Base-by-base conservation (phyloP, 345 rosid genomes). In the Populus simonii region DNA sequence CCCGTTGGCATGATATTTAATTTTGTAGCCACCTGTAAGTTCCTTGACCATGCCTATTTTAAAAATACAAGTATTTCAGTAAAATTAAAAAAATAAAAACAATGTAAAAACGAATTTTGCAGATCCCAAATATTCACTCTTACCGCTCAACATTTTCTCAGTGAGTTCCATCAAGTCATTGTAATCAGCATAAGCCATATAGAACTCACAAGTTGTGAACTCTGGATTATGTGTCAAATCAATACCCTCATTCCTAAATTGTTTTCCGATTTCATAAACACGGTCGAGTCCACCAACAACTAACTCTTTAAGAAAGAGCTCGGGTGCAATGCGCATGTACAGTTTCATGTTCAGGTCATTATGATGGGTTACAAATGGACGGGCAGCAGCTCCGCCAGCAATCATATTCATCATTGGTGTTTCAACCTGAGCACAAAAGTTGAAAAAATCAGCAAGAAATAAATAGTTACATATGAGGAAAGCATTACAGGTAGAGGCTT, bases 341-440 rank as follows among this genome's bases (percentile, higher is more conserved):
- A 94, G 87, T 88, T 73, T 92, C 98, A 91, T 92, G 80, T 91
- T 89, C 71, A 96, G 78, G 23, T 96, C 99, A 78, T 93, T 93
- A 85, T 96, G 99, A 86, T 93, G 92, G 31, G 99, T 96, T 68
- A 89, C 94, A 88, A 96, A 96, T 31, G 98, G 98, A 25, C 95
- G 90, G 31, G 97, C 99, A 78, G 97, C 92, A 77, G 99, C 99
- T 68, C 99, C 99, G 73, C 99, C 99, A 68, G 98, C 89, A 87
- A 93, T 96, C 95, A 87, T 91, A 86, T 93, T 93, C 98, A 96
- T 91, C 97, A 93, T 93, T 72, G 98, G 98, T 63, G 99, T 96
- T 83, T 96, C 99, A 68, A 92, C 99, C 98, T 93, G 79, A 7
- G 39, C 49, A 63, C 33, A 13, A 57, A 69, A 80, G 36, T 63